Evolutionary conservation across 1,284 basidiomycete species (phyloP).

Genomic region (Heliocybe sulcata): DNA sequence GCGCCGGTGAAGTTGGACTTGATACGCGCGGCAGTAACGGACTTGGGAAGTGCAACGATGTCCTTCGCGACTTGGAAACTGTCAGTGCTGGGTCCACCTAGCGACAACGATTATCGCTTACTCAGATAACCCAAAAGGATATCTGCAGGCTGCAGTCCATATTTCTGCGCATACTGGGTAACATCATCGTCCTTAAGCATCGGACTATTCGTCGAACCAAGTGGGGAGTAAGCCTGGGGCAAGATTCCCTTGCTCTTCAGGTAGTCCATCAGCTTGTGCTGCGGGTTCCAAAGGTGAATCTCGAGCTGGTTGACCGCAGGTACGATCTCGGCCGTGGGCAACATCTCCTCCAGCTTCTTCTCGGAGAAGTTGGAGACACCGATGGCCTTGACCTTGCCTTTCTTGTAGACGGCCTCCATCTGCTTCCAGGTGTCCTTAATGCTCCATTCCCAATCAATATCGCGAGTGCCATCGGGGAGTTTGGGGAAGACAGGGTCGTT

Average conservation of each 20-base stretch:
- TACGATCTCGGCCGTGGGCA: slow-evolving; percentile 38
- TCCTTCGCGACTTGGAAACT: slow-evolving; percentile 48
- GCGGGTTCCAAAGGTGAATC: slow-evolving; percentile 72
- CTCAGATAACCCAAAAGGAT: slow-evolving; percentile 63
- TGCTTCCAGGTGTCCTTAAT: slow-evolving; percentile 75
- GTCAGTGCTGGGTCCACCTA: not conserved
- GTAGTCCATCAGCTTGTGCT: slow-evolving; percentile 65
- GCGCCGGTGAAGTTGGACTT: slow-evolving; percentile 58
- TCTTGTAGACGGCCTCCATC: slow-evolving; percentile 70
- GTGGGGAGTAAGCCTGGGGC: slow-evolving; percentile 79
- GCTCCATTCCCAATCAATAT: slow-evolving; percentile 60
- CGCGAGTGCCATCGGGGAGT: slow-evolving; percentile 61
- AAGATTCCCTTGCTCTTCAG: slow-evolving; percentile 65
- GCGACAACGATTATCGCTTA: slow-evolving; percentile 26
- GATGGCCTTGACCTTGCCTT: slow-evolving; percentile 48
- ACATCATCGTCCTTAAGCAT: slow-evolving; percentile 67
- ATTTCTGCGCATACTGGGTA: slow-evolving; percentile 54
- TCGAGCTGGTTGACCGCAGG: slow-evolving; percentile 66
- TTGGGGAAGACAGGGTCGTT: slow-evolving; percentile 67
- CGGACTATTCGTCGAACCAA: slow-evolving; percentile 69
- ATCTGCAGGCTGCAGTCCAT: slow-evolving; percentile 51
- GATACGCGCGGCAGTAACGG: slow-evolving; percentile 71
- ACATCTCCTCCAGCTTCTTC: slow-evolving; percentile 30
- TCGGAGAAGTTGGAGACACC: slow-evolving; percentile 55
- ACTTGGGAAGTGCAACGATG: slow-evolving; percentile 68